Evolutionary conservation across 2,329 filamentous ascomycete species (phyloP).

Genomic region (Cladosporium oxysporum): DNA sequence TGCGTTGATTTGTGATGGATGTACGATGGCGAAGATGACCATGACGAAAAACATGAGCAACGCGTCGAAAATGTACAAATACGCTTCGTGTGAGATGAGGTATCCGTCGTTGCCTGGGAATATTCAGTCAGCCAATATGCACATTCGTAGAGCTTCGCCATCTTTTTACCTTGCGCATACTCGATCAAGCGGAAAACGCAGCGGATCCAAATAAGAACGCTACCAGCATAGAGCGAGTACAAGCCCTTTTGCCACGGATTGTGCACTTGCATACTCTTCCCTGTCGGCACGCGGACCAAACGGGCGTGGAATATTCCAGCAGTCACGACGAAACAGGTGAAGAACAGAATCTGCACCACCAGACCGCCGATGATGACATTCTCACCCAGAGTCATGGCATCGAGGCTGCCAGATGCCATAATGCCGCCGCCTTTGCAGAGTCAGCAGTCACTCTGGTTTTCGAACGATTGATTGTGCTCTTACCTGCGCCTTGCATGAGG

Average conservation of each 20-base stretch:
- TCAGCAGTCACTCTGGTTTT: not conserved
- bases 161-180: constrained; percentile 36
- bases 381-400: constrained; percentile 43
- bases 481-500: constrained; percentile 47
- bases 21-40: constrained; percentile 23
- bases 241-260: constrained; percentile 41
- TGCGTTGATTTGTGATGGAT: constrained; percentile 7
- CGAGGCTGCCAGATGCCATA: constrained; percentile 33
- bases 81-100: constrained; percentile 45
- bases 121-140: not conserved
- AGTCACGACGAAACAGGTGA: constrained; percentile 56
- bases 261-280: not conserved
- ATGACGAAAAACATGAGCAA: constrained; percentile 41
- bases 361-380: constrained; percentile 60
- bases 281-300: constrained; percentile 30
- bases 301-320: constrained; percentile 53
- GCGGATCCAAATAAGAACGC: constrained; percentile 47
- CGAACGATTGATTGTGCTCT: not conserved
- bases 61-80: constrained; percentile 49
- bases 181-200: constrained; percentile 53
- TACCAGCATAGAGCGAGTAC: constrained; percentile 43
- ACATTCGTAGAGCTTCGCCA: not conserved
- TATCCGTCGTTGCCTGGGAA: constrained; percentile 38
- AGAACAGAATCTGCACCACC: constrained; percentile 59
- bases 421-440: constrained; percentile 42